Percentiles rank a stretch among this genome's conserved stretches.
phyloP scores from a whole-genome alignment of 106 monocot species.

The Hemerocallis citrina region DNA sequence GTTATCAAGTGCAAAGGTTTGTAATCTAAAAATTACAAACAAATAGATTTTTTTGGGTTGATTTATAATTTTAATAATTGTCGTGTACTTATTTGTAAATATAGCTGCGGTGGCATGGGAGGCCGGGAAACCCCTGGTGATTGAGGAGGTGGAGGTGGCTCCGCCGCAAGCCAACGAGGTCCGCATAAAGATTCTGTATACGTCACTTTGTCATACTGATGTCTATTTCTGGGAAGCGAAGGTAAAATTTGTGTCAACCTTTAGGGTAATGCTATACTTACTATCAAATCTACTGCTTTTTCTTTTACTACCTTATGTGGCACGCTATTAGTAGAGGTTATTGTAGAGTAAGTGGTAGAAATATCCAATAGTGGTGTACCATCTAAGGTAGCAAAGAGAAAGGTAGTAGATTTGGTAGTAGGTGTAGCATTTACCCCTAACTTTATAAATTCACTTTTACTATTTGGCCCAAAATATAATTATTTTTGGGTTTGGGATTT shows the following conservation, averaged over 20 bases:
- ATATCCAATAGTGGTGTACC: no score
- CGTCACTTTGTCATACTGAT: conserved; percentile 20
- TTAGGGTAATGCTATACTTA: no score
- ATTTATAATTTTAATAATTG: neutral
- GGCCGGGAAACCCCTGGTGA: conserved; percentile 19
- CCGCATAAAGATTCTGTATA: conserved; percentile 16
- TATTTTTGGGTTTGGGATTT: neutral
- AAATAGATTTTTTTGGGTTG: neutral
- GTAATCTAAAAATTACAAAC: neutral
- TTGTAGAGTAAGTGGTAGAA: no score
- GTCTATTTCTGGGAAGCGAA: conserved; percentile 22
- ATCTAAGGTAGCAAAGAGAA: no score
- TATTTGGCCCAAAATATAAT: no score
- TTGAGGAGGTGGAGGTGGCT: conserved; percentile 17
- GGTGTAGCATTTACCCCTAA: no score
- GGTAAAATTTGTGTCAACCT: no score
- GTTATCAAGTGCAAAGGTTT: conserved; percentile 11
- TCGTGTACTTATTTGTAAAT: neutral
- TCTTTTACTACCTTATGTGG: no score
- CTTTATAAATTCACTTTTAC: no score
- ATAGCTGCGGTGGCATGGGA: conserved; percentile 28
- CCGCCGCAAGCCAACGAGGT: conserved; percentile 22
- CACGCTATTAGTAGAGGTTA: no score
- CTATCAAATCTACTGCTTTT: no score
- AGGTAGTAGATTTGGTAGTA: no score